These are phyloP conservation scores for Nicotiana rustica DNA, from an alignment of 305 asterid species.

Conservation along the genomic window DNA sequence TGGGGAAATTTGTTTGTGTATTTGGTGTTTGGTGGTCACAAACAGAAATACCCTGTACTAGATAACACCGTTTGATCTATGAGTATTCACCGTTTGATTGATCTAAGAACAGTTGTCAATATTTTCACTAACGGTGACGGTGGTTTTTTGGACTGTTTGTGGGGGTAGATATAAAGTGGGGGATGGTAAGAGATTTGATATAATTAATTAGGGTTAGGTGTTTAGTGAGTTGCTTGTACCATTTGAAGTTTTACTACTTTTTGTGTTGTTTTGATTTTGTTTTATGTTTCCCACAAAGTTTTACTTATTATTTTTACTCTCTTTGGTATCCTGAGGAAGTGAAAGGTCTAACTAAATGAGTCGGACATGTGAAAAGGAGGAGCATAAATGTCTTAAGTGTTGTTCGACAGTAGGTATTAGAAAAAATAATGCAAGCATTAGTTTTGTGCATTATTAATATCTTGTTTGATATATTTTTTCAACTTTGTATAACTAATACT, in stretches of 20 bases:
- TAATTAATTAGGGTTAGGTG: conserved; percentile 21
- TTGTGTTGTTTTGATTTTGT: neutral
- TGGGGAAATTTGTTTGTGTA: neutral
- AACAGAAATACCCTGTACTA: conserved; percentile 51
- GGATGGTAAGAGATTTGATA: neutral
- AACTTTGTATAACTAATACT: too few species aligned
- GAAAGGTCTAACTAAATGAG: too few species aligned
- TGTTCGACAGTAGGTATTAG: too few species aligned
- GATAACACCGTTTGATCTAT: conserved; percentile 41
- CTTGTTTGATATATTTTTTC: too few species aligned
- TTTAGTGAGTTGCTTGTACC: conserved; percentile 11
- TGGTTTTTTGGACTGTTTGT: neutral
- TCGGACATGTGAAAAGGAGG: too few species aligned
- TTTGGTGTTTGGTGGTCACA: neutral
- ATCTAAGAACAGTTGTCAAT: conserved; percentile 26
- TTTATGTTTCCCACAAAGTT: neutral
- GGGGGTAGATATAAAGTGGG: neutral
- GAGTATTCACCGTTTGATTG: conserved; percentile 6
- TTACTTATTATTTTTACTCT: neutral
- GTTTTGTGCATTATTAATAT: too few species aligned
- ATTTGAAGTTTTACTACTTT: neutral
- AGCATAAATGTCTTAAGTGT: too few species aligned
- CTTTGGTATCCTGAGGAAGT: neutral
- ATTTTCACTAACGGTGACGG: conserved; percentile 33
- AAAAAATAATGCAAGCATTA: too few species aligned